A percentile compares a stretch with the other conserved stretches of the same genome.
phyloP scores from a whole-genome alignment of 371 early-diverging fungal genomes.

The Actinomortierella wolfii region DNA sequence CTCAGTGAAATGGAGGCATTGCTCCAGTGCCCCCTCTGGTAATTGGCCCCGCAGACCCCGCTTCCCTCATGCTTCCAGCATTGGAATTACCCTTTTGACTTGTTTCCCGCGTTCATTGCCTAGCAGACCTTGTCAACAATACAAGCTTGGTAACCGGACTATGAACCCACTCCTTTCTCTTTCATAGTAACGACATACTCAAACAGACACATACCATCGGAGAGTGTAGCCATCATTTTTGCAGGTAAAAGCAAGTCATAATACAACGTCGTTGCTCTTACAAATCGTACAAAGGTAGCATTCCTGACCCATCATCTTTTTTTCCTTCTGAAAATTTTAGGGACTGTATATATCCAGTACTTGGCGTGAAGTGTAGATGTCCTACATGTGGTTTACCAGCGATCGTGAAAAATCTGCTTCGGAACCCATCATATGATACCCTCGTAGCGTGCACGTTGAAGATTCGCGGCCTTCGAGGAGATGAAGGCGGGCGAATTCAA shows the following conservation, averaged over 20 bases:
- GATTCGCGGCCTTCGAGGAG: not conserved
- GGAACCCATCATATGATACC: slow-evolving; percentile 36
- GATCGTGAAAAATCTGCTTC: slow-evolving; percentile 33
- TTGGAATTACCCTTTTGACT: no score
- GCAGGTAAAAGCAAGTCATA: slow-evolving; percentile 19
- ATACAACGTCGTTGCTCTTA: no score
- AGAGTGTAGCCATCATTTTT: slow-evolving; percentile 46
- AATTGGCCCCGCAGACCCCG: not conserved
- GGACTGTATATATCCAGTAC: slow-evolving; percentile 24
- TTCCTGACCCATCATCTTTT: no score
- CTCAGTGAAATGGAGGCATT: slow-evolving; percentile 17
- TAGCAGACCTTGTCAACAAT: no score
- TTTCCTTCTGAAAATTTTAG: slow-evolving; percentile 1
- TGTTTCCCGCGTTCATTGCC: no score
- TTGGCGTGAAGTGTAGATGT: slow-evolving; percentile 29
- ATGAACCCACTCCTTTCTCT: no score
- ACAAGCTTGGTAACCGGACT: no score
- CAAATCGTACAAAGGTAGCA: no score
- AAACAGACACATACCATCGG: slow-evolving; percentile 22
- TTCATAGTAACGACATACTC: slow-evolving; percentile 12
- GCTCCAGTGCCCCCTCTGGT: slow-evolving; percentile 36
- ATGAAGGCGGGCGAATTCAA: no score
- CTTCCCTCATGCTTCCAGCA: no score
- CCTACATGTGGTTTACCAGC: slow-evolving; percentile 39
- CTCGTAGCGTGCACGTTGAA: slow-evolving; percentile 41